phyloP scores from a whole-genome alignment of 306 rosid species.

The Castanopsis chinensis region DNA sequence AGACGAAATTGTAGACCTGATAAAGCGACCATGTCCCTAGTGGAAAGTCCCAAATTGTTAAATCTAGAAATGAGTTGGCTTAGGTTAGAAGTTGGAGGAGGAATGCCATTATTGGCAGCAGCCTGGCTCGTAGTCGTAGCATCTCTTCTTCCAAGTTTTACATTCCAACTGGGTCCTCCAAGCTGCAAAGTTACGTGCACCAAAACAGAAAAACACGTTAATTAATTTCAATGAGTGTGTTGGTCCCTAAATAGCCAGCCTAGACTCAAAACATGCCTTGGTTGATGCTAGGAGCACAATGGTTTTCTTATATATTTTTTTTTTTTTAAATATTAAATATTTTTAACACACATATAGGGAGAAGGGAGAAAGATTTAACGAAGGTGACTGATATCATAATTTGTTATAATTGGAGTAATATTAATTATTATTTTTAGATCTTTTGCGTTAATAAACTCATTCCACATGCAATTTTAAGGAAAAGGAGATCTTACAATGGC shows the following conservation, averaged over 20 bases:
- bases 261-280: neutral
- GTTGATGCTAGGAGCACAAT: too few species aligned
- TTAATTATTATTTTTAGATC: too few species aligned
- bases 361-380: too few species aligned
- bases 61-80: conserved; percentile 60
- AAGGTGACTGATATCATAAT: too few species aligned
- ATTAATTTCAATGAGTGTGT: too few species aligned
- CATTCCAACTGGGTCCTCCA: conserved; percentile 81
- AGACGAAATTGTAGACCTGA: conserved; percentile 39
- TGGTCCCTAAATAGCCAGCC: too few species aligned
- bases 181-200: conserved; percentile 39
- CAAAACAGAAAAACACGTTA: neutral
- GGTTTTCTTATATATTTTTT: too few species aligned
- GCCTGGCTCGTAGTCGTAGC: conserved; percentile 57
- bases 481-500: conserved; percentile 27
- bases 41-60: conserved; percentile 65
- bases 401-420: too few species aligned
- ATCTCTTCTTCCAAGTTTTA: conserved; percentile 88
- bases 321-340: too few species aligned
- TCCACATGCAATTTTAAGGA: neutral
- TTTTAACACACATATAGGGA: too few species aligned
- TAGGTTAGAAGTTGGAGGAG: conserved; percentile 63
- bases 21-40: conserved; percentile 73
- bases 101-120: conserved; percentile 72
- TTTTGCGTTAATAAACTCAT: too few species aligned